Base-by-base conservation (phyloP, 192 early-diverging fungal genomes). In the Coemansia sp. region DNA sequence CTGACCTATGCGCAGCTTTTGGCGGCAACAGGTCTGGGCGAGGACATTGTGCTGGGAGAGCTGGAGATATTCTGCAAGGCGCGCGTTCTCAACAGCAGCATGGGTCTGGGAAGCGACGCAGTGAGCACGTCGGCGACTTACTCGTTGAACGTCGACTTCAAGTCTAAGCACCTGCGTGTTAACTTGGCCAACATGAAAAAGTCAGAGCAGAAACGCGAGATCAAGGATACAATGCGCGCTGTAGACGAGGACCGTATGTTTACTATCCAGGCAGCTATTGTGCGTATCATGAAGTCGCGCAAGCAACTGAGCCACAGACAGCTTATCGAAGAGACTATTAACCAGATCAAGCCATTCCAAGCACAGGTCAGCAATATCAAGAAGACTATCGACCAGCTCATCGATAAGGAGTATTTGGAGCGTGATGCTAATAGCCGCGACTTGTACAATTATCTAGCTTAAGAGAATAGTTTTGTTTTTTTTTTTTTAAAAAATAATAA, bases 261-360 rank as follows among this genome's bases (percentile, higher is more conserved):
- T 63, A 77, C 95, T 62, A 98, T 99, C 84, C 95, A 99, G 90
- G 97, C 96, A 6, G 96, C 98, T 1, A 97, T 99, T 86, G 98
- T 99, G 43, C 93, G 98, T 19, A 95, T 99, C 69, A 99, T 99
- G 98, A 99, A 99, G 86, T 93, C 96, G 2, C 91, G 96, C 38
- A 96, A 98, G 81, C 86, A 86, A 44, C 82, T 98, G 84, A 89
- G 91, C 66, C 93, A 97, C 74, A 84, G 90, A 8, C 84, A 87
- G 39, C 87, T 99, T 16, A 89, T 99, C 46, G 86, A 92, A 39
- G 96, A 98, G 65, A 93, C 95, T 5, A 94, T 98, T 58, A 78
- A 87, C 11, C 94, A 97, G 67, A 88, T 97, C 57, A 85, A 92
- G 40, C 87, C 95, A 28, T 99, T 98, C 86, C 92, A 92, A 73